Base-by-base conservation (phyloP, 148 eudicot genomes). In the Cornus suecica region DNA sequence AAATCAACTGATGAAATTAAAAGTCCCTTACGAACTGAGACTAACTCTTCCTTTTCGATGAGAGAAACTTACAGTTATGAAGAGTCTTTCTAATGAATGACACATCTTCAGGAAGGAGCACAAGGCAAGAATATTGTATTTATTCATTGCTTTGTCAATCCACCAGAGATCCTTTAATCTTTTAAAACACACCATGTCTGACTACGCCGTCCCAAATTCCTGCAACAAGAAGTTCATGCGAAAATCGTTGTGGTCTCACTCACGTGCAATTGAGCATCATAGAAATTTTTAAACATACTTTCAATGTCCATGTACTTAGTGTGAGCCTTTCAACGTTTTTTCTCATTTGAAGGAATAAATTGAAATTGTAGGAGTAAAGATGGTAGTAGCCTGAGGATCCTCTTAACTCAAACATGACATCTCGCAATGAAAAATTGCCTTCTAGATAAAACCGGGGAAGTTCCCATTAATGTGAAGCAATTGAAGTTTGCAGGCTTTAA, bases 91-190 rank as follows among this genome's bases (percentile, higher is more conserved):
- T 13, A 80, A 28, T 23, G 64, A 63, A 23, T 76, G 78, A 54
- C 79, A 71, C 32, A 75, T 51, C 15, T 70, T 42, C 18, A 80
- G 66, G 66, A 80, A 76, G 16, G 67, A 70, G 66, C 76, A 14
- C 68, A 80, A 45, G 15, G 28, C 23, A 64, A 27, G 22, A 23
- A 80, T 66, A 8, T 66, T 66, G 5, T 75, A 6, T 9, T 22
- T 60, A 5, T 71, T 68, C 65, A 76, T 60, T 20, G 41, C 58
- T n/a, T 41, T 70, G 30, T 76, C 75, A 25, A 80, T 80, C 83
- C 83, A 81, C 69, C 83, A 72, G 26, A 79, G 22, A 45, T 79
- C 81, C 27, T 73, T 74, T 30, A 79, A 64, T 61, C 67, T 41
- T 34, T 61, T 67, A 13, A 73, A 72, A 37, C 42, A 6, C 42